Percentiles rank a stretch among this genome's conserved stretches.
These are phyloP conservation scores for Globisporangium emineosum DNA, from an alignment of 352 stramenopile species.

Conservation along the genomic window DNA sequence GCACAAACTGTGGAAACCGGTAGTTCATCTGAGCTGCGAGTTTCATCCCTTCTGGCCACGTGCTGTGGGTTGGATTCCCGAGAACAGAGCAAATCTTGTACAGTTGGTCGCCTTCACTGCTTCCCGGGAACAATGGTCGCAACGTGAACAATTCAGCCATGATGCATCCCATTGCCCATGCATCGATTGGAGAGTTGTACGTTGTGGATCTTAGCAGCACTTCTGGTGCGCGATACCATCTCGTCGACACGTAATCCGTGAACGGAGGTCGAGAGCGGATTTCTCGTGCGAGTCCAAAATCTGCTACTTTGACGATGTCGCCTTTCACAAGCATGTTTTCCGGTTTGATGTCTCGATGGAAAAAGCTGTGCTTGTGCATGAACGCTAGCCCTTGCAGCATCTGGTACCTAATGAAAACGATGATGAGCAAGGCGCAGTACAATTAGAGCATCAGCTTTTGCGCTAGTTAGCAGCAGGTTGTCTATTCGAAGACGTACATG, in stretches of 20 bases:
- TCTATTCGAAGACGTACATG: too few species aligned
- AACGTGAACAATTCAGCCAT: conserved; percentile 97
- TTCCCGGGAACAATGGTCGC: conserved; percentile 96
- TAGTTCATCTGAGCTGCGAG: conserved; percentile 96
- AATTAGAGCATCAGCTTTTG: too few species aligned
- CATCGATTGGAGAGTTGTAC: conserved; percentile 98
- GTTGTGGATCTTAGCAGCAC: conserved; percentile 92
- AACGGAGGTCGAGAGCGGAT: conserved; percentile 91
- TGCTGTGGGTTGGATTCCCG: conserved; percentile 86
- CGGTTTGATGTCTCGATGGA: conserved; percentile 98
- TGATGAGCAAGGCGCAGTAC: too few species aligned
- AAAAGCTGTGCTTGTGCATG: conserved; percentile 98
- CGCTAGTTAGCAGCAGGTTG: too few species aligned
- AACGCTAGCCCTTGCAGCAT: conserved; percentile 96
- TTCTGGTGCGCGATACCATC: conserved; percentile 98
- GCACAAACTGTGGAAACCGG: conserved; percentile 93
- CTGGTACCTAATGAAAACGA: too few species aligned
- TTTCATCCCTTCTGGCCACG: conserved; percentile 94
- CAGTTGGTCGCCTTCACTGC: conserved; percentile 96
- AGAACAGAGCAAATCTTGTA: conserved; percentile 97
- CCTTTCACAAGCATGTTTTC: conserved; percentile 97
- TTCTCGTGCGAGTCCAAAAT: conserved; percentile 97
- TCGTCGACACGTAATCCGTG: conserved; percentile 98
- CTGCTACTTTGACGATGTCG: conserved; percentile 95
- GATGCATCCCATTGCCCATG: conserved; percentile 97